Conservation (phyloP, 345 rosid genomes). For the Dimocarpus longan region DNA sequence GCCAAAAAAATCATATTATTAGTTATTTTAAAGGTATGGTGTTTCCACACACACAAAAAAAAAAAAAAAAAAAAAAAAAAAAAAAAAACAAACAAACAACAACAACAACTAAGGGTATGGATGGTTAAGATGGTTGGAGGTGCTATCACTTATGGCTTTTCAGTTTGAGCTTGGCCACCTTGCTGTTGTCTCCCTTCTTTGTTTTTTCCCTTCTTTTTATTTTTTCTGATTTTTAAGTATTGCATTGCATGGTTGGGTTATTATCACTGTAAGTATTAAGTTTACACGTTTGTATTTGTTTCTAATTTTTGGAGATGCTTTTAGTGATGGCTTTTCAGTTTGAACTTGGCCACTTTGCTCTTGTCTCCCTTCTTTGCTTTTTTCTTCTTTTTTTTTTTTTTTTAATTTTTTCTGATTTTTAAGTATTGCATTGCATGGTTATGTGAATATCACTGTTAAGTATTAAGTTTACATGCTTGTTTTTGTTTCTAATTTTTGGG, state of each 20-base stretch:
- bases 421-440: not conserved
- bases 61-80: no score
- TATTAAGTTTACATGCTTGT: no score
- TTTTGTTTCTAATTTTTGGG: no score
- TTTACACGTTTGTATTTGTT: no score
- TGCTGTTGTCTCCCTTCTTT: not conserved
- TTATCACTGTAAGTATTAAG: no score
- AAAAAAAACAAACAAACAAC: no score
- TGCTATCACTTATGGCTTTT: constrained; percentile 23
- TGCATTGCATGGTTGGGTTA: not conserved
- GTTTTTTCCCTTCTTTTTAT: not conserved
- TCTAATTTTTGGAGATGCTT: constrained; percentile 8
- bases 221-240: not conserved
- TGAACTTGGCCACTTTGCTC: constrained; percentile 13
- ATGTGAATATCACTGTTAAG: no score
- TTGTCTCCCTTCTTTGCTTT: not conserved
- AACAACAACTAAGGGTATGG: no score
- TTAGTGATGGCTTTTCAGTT: constrained; percentile 19
- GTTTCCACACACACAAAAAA: no score
- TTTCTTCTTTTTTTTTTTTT: not conserved
- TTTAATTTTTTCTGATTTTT: no score
- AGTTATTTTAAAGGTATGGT: no score
- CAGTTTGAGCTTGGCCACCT: constrained; percentile 13
- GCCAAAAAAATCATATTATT: no score
- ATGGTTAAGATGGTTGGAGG: not conserved